Conservation (phyloP, 1,284 basidiomycete genomes). For the Trametes versicolor region DNA sequence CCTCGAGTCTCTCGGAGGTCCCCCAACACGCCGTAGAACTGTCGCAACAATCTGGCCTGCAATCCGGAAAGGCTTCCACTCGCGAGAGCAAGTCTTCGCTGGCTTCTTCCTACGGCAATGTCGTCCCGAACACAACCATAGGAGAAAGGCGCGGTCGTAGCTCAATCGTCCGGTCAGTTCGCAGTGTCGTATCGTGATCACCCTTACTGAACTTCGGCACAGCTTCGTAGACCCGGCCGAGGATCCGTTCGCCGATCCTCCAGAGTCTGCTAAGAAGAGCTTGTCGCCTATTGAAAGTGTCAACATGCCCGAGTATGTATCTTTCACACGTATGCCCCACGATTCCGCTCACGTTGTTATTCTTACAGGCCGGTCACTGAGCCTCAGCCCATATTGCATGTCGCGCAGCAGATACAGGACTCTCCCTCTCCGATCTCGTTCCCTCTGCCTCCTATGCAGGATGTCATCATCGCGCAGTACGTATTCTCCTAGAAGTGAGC, state of each 20-base stretch:
- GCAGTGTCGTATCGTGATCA: background rate
- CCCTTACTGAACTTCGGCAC: conserved; percentile 31
- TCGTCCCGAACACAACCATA: conserved; percentile 27
- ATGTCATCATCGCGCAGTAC: conserved; percentile 48
- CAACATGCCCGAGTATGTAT: conserved; percentile 36
- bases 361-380: conserved; percentile 19
- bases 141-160: conserved; percentile 41
- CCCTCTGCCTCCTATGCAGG: conserved; percentile 50
- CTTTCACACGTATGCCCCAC: background rate
- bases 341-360: background rate
- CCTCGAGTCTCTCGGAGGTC: conserved; percentile 24
- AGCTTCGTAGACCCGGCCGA: conserved; percentile 52
- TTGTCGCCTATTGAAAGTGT: conserved; percentile 41
- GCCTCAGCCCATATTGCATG: conserved; percentile 12
- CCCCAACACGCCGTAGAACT: conserved; percentile 13
- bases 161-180: conserved; percentile 46
- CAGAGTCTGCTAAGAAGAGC: conserved; percentile 21
- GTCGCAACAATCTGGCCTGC: conserved; percentile 17
- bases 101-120: conserved; percentile 43
- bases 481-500: conserved; percentile 16
- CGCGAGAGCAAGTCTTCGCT: conserved; percentile 43
- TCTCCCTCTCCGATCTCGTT: conserved; percentile 39
- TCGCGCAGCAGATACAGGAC: conserved; percentile 22
- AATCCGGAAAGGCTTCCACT: conserved; percentile 34
- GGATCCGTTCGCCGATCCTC: conserved; percentile 50